These are phyloP conservation scores for Periconia sp. DNA, from an alignment of 2,329 filamentous ascomycete species.

Conservation along the genomic window DNA sequence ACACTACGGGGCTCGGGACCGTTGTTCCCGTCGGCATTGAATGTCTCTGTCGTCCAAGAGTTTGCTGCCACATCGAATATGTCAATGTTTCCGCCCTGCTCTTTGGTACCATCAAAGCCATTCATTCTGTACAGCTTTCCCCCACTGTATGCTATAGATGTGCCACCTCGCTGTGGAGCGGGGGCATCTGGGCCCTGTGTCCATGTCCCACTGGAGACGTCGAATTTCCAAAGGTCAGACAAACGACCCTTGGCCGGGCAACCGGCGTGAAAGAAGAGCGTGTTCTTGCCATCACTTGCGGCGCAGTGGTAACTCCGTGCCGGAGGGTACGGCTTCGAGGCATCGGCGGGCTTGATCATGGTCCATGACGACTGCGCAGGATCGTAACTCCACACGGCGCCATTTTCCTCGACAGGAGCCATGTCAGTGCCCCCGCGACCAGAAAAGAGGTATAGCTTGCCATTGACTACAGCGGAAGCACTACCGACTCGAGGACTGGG, in stretches of 20 bases:
- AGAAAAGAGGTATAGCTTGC: conserved; percentile 80
- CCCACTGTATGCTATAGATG: conserved; percentile 68
- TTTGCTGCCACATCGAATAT: conserved; percentile 54
- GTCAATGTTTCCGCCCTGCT: conserved; percentile 76
- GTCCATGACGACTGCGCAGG: conserved; percentile 69
- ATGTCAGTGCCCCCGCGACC: conserved; percentile 74
- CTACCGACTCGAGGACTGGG: conserved; percentile 76
- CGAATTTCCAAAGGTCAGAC: conserved; percentile 80
- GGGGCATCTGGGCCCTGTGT: conserved; percentile 71
- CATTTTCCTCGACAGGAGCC: conserved; percentile 74
- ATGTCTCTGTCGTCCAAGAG: conserved; percentile 50
- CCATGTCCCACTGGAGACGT: conserved; percentile 69
- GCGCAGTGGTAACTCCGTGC: conserved; percentile 76
- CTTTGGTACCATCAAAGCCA: conserved; percentile 73
- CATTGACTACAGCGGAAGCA: conserved; percentile 70
- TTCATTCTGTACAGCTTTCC: conserved; percentile 78
- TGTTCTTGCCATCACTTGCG: conserved; percentile 69
- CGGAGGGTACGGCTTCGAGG: conserved; percentile 60
- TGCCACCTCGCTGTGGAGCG: conserved; percentile 68
- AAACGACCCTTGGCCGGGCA: conserved; percentile 69
- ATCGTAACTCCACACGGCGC: conserved; percentile 78
- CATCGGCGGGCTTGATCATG: conserved; percentile 62
- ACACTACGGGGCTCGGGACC: conserved; percentile 61
- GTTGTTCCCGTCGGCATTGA: conserved; percentile 49
- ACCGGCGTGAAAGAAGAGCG: conserved; percentile 78